phyloP scores from a whole-genome alignment of 306 rosid species.

The Erythrophleum fordii region DNA sequence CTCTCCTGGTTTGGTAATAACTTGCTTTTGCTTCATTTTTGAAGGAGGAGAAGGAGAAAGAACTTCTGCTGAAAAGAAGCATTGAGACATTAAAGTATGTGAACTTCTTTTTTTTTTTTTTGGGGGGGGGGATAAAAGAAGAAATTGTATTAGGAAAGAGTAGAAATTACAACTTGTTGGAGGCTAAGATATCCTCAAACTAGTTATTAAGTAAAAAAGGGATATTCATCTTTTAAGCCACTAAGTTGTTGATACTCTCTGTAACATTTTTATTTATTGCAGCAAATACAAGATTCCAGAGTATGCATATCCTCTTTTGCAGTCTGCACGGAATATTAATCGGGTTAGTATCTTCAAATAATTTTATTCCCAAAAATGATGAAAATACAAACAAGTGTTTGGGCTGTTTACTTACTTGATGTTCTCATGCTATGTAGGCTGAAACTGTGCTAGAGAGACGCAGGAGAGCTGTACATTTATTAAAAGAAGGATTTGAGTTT shows the following conservation, averaged over 20 bases:
- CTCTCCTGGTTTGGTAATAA: constrained; percentile 26
- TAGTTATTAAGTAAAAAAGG: neutral
- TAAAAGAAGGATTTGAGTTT: constrained; percentile 64
- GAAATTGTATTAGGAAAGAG: neutral
- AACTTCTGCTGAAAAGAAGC: constrained; percentile 60
- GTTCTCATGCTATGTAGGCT: constrained; percentile 44
- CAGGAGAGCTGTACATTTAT: constrained; percentile 58
- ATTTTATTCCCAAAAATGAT: neutral
- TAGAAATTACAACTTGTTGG: neutral
- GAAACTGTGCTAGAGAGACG: constrained; percentile 72
- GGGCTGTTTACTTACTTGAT: constrained; percentile 21
- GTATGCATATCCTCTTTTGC: constrained; percentile 69
- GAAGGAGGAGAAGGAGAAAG: constrained; percentile 75
- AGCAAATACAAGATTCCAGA: constrained; percentile 82
- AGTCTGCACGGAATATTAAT: constrained; percentile 64
- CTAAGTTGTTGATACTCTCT: constrained; percentile 26
- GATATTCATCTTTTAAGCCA: neutral
- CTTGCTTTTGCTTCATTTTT: constrained; percentile 33
- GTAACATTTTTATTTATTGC: constrained; percentile 32
- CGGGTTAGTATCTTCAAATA: constrained; percentile 59
- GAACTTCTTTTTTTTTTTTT: neutral
- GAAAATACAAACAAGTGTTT: neutral
- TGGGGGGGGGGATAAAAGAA: too few relatives aligned
- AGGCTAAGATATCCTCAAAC: neutral
- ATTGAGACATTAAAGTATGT: constrained; percentile 71